Evolutionary conservation across 306 rosid species (phyloP).

Genomic region (Fragaria vesca): DNA sequence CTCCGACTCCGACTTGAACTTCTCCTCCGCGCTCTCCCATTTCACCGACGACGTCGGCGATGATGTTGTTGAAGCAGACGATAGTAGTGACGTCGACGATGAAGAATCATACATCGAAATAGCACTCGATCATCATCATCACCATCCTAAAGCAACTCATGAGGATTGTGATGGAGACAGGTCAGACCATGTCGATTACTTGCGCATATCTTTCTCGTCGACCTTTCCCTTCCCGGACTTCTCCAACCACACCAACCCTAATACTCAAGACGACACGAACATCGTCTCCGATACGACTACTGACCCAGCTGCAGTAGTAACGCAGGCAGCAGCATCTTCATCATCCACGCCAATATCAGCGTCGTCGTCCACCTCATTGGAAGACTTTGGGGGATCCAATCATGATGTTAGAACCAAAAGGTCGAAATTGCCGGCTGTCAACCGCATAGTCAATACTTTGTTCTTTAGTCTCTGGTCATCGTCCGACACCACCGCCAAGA

Average conservation of each 20-base stretch:
- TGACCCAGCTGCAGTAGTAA: background rate
- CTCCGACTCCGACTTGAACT: slow-evolving; percentile 19
- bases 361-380: background rate
- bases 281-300: background rate
- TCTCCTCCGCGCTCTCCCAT: slow-evolving; percentile 15
- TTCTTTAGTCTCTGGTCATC: slow-evolving; percentile 24
- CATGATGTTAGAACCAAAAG: background rate
- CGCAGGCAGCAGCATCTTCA: background rate
- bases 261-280: background rate
- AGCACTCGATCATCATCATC: slow-evolving; percentile 22
- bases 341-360: slow-evolving; percentile 1
- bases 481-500: slow-evolving; percentile 1
- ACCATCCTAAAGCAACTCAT: background rate
- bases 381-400: slow-evolving; percentile 11
- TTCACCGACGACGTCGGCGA: slow-evolving; percentile 25
- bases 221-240: slow-evolving; percentile 19
- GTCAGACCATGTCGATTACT: slow-evolving; percentile 4
- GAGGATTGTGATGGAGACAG: background rate
- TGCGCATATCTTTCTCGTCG: slow-evolving; percentile 59
- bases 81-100: slow-evolving; percentile 20
- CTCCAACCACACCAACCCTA: slow-evolving; percentile 13
- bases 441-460: slow-evolving; percentile 29
- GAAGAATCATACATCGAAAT: slow-evolving; percentile 48
- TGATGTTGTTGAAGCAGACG: slow-evolving; percentile 20
- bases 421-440: slow-evolving; percentile 21